phyloP scores from a whole-genome alignment of 1,284 basidiomycete genomes.

The Puccinia horiana region DNA sequence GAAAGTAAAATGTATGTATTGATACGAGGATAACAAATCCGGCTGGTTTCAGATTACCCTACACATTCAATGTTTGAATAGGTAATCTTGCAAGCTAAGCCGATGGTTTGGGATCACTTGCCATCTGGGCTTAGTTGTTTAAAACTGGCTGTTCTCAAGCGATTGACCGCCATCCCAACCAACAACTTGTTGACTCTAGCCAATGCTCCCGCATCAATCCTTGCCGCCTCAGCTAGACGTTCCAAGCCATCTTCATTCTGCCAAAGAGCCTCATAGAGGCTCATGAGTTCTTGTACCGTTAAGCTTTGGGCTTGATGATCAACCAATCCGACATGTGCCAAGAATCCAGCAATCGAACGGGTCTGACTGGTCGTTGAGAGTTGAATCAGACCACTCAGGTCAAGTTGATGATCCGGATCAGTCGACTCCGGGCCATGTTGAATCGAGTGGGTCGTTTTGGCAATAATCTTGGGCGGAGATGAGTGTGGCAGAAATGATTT shows the following conservation, averaged over 20 bases:
- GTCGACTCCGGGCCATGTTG: slow-evolving; percentile 34
- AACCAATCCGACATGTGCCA: slow-evolving; percentile 14
- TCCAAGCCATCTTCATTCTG: slow-evolving; percentile 21
- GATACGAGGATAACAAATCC: too few species aligned
- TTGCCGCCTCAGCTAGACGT: slow-evolving; percentile 23
- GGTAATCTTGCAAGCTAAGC: too few species aligned
- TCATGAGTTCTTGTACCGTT: slow-evolving; percentile 24
- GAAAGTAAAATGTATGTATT: too few species aligned
- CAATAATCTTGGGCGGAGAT: slow-evolving; percentile 29
- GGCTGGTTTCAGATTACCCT: too few species aligned
- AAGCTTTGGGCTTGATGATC: neutral
- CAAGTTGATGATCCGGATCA: slow-evolving; percentile 24
- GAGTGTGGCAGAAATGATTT: slow-evolving; percentile 29
- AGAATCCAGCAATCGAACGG: slow-evolving; percentile 27
- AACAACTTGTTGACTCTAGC: slow-evolving; percentile 24
- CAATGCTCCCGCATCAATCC: slow-evolving; percentile 23
- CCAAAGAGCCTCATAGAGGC: slow-evolving; percentile 34
- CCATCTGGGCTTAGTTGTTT: neutral
- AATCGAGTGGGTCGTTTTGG: slow-evolving; percentile 22
- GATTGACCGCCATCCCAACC: slow-evolving; percentile 37
- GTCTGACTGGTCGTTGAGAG: slow-evolving; percentile 41
- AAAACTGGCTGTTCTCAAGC: slow-evolving; percentile 33
- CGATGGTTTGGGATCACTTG: neutral
- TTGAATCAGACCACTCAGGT: slow-evolving; percentile 40
- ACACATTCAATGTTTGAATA: too few species aligned